These are phyloP conservation scores for Knufia fluminis DNA, from an alignment of 2,329 filamentous ascomycete species.

Conservation along the genomic window DNA sequence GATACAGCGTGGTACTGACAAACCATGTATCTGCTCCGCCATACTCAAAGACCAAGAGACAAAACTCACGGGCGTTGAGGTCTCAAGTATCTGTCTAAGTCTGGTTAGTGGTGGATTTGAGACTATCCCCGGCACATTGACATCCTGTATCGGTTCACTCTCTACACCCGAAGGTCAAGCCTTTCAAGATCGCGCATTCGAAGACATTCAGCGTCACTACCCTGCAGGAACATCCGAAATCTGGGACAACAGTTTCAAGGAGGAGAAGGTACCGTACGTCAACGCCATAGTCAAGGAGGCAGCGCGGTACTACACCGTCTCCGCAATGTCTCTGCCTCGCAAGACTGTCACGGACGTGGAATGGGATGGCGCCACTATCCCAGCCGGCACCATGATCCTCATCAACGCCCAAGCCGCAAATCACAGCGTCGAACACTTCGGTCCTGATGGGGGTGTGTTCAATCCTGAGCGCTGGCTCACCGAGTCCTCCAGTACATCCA, in stretches of 20 bases:
- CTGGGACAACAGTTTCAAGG: constrained; percentile 56
- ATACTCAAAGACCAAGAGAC: constrained; percentile 58
- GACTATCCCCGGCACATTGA: constrained; percentile 64
- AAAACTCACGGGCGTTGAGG: constrained; percentile 56
- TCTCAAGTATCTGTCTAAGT: constrained; percentile 65
- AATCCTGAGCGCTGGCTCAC: constrained; percentile 57
- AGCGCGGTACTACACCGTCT: constrained; percentile 64
- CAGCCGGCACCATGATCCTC: constrained; percentile 64
- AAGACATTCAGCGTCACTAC: constrained; percentile 58
- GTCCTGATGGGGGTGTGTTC: constrained; percentile 46
- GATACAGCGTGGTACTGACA: constrained; percentile 50
- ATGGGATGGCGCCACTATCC: constrained; percentile 56
- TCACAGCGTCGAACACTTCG: constrained; percentile 57
- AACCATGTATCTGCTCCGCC: constrained; percentile 55
- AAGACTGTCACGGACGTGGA: constrained; percentile 58
- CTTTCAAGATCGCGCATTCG: constrained; percentile 57
- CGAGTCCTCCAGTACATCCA: constrained; percentile 24
- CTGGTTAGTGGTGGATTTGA: constrained; percentile 70
- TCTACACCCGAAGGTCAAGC: constrained; percentile 52
- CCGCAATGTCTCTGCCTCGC: constrained; percentile 62
- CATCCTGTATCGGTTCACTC: constrained; percentile 63
- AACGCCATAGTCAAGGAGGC: constrained; percentile 67
- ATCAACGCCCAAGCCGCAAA: constrained; percentile 65
- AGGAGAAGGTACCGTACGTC: constrained; percentile 63
- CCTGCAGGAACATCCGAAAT: constrained; percentile 45